phyloP scores from a whole-genome alignment of 495 filamentous ascomycete species.

The Neurospora intermedia region DNA sequence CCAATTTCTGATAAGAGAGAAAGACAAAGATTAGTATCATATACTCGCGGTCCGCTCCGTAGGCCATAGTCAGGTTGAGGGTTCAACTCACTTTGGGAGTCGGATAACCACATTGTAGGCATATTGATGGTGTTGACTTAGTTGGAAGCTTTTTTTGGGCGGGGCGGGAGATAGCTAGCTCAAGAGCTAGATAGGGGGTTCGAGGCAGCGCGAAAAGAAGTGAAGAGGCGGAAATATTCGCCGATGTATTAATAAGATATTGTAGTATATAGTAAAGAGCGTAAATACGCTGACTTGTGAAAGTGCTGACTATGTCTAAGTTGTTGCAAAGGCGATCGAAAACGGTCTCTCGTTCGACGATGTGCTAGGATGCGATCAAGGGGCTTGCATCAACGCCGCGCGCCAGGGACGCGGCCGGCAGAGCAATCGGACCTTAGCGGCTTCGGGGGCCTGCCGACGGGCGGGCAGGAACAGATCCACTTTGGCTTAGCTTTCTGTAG shows the following conservation, averaged over 20 bases:
- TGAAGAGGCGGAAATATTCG: background rate
- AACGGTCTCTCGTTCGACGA: background rate
- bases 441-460: background rate
- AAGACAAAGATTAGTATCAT: background rate
- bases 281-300: background rate
- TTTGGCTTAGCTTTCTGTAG: background rate
- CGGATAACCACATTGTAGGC: constrained; percentile 82
- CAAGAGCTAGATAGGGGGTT: too few species aligned
- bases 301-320: background rate
- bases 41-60: background rate
- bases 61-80: background rate
- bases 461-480: background rate
- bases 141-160: background rate
- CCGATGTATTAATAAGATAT: background rate
- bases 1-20: constrained; percentile 60
- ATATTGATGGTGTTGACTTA: constrained; percentile 24
- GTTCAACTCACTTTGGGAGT: constrained; percentile 72
- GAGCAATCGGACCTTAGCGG: too few species aligned
- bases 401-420: background rate
- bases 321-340: background rate
- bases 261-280: background rate
- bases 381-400: background rate
- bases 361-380: background rate
- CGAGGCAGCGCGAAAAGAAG: background rate
- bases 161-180: background rate